Conservation (phyloP, 2,329 filamentous ascomycete genomes). For the Chaetomiaceae sp. region DNA sequence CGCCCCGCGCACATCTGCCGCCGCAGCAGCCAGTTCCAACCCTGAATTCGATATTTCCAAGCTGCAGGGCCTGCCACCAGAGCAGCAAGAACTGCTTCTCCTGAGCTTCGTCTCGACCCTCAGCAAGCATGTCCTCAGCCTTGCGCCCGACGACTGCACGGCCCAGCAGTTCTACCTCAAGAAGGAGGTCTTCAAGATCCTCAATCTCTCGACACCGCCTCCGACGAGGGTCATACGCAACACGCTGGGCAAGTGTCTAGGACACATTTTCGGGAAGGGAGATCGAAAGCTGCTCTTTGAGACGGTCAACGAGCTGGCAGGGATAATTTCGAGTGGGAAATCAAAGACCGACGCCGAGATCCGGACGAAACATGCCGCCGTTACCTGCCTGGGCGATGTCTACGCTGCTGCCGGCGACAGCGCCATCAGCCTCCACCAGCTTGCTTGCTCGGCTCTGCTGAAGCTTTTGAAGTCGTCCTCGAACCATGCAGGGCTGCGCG, state of each 20-base stretch:
- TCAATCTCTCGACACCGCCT: slow-evolving; percentile 74
- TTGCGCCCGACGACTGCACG: slow-evolving; percentile 75
- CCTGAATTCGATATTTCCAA: slow-evolving; percentile 86
- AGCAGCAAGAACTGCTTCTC: slow-evolving; percentile 94
- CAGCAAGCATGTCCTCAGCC: slow-evolving; percentile 69
- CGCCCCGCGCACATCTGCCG: slow-evolving; percentile 28
- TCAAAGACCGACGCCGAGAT: slow-evolving; percentile 69
- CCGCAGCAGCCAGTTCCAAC: slow-evolving; percentile 45
- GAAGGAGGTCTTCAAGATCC: slow-evolving; percentile 88
- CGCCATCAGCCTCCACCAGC: slow-evolving; percentile 74
- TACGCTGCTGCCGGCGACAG: slow-evolving; percentile 93
- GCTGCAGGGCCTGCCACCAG: slow-evolving; percentile 80
- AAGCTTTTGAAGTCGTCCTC: slow-evolving; percentile 77
- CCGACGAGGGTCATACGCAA: slow-evolving; percentile 87
- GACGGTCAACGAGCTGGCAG: slow-evolving; percentile 82
- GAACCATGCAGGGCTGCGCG: slow-evolving; percentile 76
- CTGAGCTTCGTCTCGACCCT: slow-evolving; percentile 83
- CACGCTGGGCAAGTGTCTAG: slow-evolving; percentile 80
- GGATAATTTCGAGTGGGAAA: slow-evolving; percentile 69
- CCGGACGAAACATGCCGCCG: slow-evolving; percentile 79
- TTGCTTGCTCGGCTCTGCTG: slow-evolving; percentile 67
- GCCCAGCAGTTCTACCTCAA: slow-evolving; percentile 89
- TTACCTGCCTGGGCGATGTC: slow-evolving; percentile 80
- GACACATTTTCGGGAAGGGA: slow-evolving; percentile 75
- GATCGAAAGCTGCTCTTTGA: slow-evolving; percentile 92